A percentile compares a stretch with the other conserved stretches of the same genome.
phyloP scores from a whole-genome alignment of 306 rosid genomes.

The Castanea sativa region DNA sequence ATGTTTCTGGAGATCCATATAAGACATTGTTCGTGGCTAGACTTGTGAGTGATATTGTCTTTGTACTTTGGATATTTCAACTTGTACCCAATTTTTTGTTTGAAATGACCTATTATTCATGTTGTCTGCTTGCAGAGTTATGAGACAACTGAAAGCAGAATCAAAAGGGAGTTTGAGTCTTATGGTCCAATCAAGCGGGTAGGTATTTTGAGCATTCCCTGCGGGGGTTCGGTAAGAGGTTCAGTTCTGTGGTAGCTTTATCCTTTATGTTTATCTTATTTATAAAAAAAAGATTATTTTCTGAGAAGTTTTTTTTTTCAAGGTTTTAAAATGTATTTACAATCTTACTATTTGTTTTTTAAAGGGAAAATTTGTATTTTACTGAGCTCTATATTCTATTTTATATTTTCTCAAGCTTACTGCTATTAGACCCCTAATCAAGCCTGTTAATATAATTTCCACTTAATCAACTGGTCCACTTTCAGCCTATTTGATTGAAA shows the following conservation, averaged over 20 bases:
- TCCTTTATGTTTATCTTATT: neutral
- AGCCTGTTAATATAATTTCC: neutral
- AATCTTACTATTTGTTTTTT: neutral
- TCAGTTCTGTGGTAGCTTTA: constrained; percentile 27
- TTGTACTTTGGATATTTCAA: neutral
- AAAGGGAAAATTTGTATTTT: neutral
- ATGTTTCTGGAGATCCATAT: constrained; percentile 91
- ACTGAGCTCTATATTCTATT: neutral
- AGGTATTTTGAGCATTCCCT: constrained; percentile 79
- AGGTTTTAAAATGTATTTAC: neutral
- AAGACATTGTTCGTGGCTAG: constrained; percentile 91
- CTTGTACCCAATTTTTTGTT: constrained; percentile 1
- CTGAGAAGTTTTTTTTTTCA: neutral
- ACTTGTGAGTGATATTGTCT: constrained; percentile 60
- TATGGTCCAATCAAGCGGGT: constrained; percentile 99
- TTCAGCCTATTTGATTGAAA: constrained; percentile 20
- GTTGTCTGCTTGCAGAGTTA: constrained; percentile 67
- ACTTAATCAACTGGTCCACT: constrained; percentile 5
- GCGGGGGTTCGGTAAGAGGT: constrained; percentile 88
- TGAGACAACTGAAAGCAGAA: constrained; percentile 93
- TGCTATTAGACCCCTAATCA: neutral
- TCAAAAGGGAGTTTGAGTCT: constrained; percentile 97
- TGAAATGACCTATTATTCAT: constrained; percentile 13
- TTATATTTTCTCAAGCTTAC: neutral
- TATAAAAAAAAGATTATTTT: neutral